These are phyloP conservation scores for Ophiognomonia clavigignenti-juglandacearum DNA, from an alignment of 2,329 filamentous ascomycete species.

Conservation along the genomic window DNA sequence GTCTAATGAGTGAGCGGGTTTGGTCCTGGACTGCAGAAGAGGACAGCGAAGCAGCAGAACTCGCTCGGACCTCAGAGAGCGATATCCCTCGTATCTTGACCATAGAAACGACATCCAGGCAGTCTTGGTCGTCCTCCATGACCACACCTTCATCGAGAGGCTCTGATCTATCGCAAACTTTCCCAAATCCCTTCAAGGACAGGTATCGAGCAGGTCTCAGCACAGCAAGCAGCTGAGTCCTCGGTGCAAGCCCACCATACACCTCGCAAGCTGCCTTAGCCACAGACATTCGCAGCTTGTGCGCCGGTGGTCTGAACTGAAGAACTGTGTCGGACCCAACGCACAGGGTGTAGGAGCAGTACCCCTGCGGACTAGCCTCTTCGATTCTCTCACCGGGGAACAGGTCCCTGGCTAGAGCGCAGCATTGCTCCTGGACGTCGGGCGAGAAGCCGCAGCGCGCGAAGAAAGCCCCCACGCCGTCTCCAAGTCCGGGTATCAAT, in stretches of 20 bases:
- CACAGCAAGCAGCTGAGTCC: conserved; percentile 32
- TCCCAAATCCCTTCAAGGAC: neutral
- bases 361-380: conserved; percentile 39
- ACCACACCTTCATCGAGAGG: conserved; percentile 18
- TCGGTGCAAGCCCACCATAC: conserved; percentile 38
- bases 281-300: conserved; percentile 35
- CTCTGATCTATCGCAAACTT: neutral
- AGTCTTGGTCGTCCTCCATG: conserved; percentile 5
- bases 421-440: neutral
- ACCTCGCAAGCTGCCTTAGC: conserved; percentile 31
- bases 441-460: conserved; percentile 5
- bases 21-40: too few species aligned
- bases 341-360: conserved; percentile 46
- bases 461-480: conserved; percentile 11
- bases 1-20: conserved; percentile 30
- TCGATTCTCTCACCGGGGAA: conserved; percentile 28
- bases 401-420: conserved; percentile 24
- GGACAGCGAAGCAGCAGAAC: neutral
- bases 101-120: conserved; percentile 37
- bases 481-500: too few species aligned
- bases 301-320: conserved; percentile 42
- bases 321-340: conserved; percentile 34
- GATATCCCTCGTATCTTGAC: conserved; percentile 36
- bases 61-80: conserved; percentile 27
- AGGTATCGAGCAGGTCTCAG: conserved; percentile 15